Evolutionary conservation across 2,329 filamentous ascomycete species (phyloP).

Genomic region (Phyllosticta citrichinensis): DNA sequence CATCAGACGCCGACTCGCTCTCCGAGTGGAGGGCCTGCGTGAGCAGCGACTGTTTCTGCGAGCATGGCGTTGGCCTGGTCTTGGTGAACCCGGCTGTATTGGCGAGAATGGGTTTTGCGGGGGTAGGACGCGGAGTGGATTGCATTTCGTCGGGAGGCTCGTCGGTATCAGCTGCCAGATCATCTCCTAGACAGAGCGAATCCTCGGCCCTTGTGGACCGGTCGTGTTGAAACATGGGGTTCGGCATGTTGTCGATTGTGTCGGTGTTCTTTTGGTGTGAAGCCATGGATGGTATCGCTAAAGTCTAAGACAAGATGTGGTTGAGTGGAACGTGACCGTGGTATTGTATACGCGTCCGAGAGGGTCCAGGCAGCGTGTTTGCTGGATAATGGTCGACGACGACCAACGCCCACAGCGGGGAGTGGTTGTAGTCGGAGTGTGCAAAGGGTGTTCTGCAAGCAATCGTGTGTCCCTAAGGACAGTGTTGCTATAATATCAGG

Average conservation of each 20-base stretch:
- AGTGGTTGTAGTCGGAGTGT: neutral
- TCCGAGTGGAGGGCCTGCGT: constrained; percentile 66
- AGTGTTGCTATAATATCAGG: constrained; percentile 26
- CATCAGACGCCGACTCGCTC: constrained; percentile 28
- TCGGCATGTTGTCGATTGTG: constrained; percentile 21
- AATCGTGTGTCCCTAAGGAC: constrained; percentile 25
- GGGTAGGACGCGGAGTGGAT: constrained; percentile 36
- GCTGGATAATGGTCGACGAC: neutral
- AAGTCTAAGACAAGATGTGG: neutral
- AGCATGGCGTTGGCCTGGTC: constrained; percentile 36
- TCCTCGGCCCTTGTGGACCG: constrained; percentile 17
- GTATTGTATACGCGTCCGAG: neutral
- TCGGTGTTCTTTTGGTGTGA: constrained; percentile 23
- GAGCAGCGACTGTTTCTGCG: constrained; percentile 68
- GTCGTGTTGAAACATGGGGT: constrained; percentile 18
- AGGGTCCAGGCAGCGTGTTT: neutral
- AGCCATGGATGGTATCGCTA: constrained; percentile 18
- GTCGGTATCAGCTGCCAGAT: constrained; percentile 66
- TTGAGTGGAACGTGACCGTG: neutral
- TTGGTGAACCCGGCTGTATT: constrained; percentile 36
- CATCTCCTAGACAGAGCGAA: constrained; percentile 33
- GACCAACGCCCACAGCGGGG: neutral
- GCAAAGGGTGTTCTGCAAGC: constrained; percentile 1
- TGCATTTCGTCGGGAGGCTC: constrained; percentile 67
- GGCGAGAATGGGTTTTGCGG: constrained; percentile 28